Evolutionary conservation across 768 basidiomycete genomes (phyloP).

Genomic region (Pulveroboletus sp.): DNA sequence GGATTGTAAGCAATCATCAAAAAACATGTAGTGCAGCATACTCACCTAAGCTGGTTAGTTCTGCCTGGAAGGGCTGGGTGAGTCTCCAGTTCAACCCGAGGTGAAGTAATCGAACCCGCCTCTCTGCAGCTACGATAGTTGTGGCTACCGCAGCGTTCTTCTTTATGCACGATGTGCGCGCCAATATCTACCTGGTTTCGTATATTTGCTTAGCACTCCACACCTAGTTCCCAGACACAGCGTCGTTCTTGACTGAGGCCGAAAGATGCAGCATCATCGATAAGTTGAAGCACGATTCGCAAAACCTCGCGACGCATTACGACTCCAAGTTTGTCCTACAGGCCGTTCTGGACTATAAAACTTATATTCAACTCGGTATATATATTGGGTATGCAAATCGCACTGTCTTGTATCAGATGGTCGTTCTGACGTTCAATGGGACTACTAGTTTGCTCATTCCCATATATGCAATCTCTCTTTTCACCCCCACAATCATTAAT

Average conservation of each 20-base stretch:
- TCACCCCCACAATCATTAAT: slow-evolving; percentile 47
- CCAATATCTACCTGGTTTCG: neutral
- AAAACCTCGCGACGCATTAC: slow-evolving; percentile 43
- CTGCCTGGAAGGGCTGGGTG: slow-evolving; percentile 29
- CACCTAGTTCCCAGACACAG: slow-evolving; percentile 51
- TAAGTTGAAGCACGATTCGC: slow-evolving; percentile 40
- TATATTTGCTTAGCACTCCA: slow-evolving; percentile 1
- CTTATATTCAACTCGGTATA: slow-evolving; percentile 30
- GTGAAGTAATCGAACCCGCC: neutral
- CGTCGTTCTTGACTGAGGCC: slow-evolving; percentile 44
- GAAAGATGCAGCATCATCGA: slow-evolving; percentile 38
- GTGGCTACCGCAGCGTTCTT: slow-evolving; percentile 36
- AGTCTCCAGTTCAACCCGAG: neutral
- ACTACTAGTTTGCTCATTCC: slow-evolving; percentile 39
- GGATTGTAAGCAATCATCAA: slow-evolving; percentile 30
- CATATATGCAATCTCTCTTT: slow-evolving; percentile 46
- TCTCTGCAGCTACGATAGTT: slow-evolving; percentile 19
- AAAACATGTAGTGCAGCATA: neutral
- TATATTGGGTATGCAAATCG: slow-evolving; percentile 36
- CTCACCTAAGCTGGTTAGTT: slow-evolving; percentile 22
- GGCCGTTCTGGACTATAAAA: slow-evolving; percentile 45
- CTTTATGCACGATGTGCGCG: slow-evolving; percentile 47
- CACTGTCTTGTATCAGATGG: neutral
- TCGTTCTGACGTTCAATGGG: neutral
- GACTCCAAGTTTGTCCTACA: slow-evolving; percentile 44